Base-by-base conservation (phyloP, 2,329 filamentous ascomycete genomes). In the Colletotrichum chrysophilum region DNA sequence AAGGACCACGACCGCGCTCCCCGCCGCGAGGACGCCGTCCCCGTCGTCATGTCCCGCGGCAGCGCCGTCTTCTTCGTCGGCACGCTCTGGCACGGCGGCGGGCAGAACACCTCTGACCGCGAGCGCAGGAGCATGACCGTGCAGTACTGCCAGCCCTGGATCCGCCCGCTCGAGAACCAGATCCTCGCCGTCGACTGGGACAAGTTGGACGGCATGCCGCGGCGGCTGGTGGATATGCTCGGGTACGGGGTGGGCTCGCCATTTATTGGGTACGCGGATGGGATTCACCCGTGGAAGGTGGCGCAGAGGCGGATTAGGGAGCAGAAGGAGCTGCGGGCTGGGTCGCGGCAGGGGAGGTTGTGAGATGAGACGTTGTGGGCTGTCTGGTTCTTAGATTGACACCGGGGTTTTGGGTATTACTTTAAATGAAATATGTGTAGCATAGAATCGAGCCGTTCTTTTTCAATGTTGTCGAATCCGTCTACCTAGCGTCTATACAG, bases 121-220 rank as follows among this genome's bases (percentile, higher is more conserved):
- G 79, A 79, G n/a, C 79, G 85, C 28, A 76, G 81, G 48, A 84
- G 84, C 58, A 77, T 83, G 58, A 86, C 84, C 16, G 81, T 85
- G n/a, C 84, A 86, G 78, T 86, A 85, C 78, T 86, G 83, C 74
- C 83, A 85, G 76, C 84, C 84, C 7, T 88, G 81, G 81, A 81
- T 84, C 28, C 77, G 84, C n/a, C 80, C 82, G n/a, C 80, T 79
- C 65, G 84, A 85, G 77, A 86, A 86, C 66, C 81, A 83, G 78
- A 81, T 82, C 8, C 76, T 85, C 7, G 81, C 83, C 14, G 81
- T 84, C 68, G 82, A 83, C 14, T 80, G 76, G 76, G 77, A 79
- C 8, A 79, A 78, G 67, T 34, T 80, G 24, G 74, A 74, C 16
- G 71, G 74, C 2, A 79, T 81, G 18, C 80, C 79, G 21, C 69